A percentile compares a stretch with the other conserved stretches of the same genome.
Evolutionary conservation across 139 green algal genomes (phyloP).

Genomic region (Coelastrella sp.): DNA sequence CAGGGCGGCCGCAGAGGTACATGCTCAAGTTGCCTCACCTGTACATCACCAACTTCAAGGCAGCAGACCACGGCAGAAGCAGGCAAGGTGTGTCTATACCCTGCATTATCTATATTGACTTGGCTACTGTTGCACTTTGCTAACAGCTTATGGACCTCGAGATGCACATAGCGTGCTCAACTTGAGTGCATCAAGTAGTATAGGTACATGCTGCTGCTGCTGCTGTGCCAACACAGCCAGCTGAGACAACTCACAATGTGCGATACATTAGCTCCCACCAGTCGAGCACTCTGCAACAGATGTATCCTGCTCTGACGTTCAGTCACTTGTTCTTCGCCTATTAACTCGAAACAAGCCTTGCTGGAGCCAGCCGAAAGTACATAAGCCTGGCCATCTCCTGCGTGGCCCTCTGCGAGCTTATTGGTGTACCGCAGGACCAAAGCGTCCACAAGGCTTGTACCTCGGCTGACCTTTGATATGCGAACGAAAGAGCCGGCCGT

Average conservation of each 20-base stretch:
- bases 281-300: constrained; percentile 50
- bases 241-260: constrained; percentile 54
- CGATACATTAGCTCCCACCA: constrained; percentile 60
- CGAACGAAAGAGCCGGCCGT: constrained; percentile 77
- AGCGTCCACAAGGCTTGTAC: constrained; percentile 60
- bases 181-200: background rate
- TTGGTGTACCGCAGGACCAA: constrained; percentile 71
- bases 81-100: too few species aligned
- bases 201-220: background rate
- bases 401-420: constrained; percentile 49
- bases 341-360: constrained; percentile 67
- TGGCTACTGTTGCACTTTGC: background rate
- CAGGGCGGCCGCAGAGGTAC: too few species aligned
- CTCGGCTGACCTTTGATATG: constrained; percentile 66
- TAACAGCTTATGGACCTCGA: background rate
- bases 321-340: constrained; percentile 73
- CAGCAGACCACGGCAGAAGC: too few species aligned
- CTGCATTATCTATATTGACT: too few species aligned
- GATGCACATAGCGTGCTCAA: background rate
- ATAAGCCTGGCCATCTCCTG: constrained; percentile 54
- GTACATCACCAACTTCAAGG: too few species aligned
- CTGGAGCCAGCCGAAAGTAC: constrained; percentile 55
- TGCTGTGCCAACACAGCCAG: background rate
- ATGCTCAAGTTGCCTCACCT: too few species aligned
- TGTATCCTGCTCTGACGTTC: constrained; percentile 61